phyloP scores from a whole-genome alignment of 2,329 filamentous ascomycete genomes.

The Diaporthe ilicicola region DNA sequence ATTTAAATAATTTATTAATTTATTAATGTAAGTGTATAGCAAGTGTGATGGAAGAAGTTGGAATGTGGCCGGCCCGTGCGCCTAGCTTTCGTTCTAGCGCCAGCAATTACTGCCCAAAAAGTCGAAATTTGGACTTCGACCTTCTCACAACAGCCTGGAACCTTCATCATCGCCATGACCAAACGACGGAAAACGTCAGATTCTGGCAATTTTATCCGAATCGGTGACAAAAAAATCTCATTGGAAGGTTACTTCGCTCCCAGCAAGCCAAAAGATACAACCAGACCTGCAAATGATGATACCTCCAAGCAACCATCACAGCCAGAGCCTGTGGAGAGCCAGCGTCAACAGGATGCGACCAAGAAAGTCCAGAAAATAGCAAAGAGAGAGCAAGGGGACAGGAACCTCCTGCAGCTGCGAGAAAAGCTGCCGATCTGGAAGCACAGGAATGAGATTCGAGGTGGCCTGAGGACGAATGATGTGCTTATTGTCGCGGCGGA shows the following conservation, averaged over 20 bases:
- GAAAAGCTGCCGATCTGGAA: constrained; percentile 83
- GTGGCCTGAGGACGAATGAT: constrained; percentile 70
- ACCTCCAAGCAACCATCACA: neutral
- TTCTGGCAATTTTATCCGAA: constrained; percentile 49
- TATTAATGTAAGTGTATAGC: no score
- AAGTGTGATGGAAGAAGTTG: no score
- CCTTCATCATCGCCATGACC: constrained; percentile 20
- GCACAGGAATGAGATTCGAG: constrained; percentile 74
- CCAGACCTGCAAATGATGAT: neutral
- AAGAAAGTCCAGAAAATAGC: constrained; percentile 35
- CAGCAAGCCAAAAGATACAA: constrained; percentile 42
- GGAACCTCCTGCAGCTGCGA: constrained; percentile 52
- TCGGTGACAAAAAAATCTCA: constrained; percentile 59
- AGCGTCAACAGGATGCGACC: neutral
- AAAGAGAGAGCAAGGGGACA: constrained; percentile 37
- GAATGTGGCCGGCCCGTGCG: no score
- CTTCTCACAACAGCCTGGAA: neutral
- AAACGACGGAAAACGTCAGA: constrained; percentile 43
- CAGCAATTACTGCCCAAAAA: no score
- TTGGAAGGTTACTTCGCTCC: constrained; percentile 58
- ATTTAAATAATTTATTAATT: no score
- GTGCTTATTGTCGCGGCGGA: constrained; percentile 90
- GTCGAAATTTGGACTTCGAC: no score
- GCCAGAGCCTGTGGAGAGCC: neutral
- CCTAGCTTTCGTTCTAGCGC: no score